phyloP scores from a whole-genome alignment of 2,329 filamentous ascomycete species.

The Arthroderma sp. region DNA sequence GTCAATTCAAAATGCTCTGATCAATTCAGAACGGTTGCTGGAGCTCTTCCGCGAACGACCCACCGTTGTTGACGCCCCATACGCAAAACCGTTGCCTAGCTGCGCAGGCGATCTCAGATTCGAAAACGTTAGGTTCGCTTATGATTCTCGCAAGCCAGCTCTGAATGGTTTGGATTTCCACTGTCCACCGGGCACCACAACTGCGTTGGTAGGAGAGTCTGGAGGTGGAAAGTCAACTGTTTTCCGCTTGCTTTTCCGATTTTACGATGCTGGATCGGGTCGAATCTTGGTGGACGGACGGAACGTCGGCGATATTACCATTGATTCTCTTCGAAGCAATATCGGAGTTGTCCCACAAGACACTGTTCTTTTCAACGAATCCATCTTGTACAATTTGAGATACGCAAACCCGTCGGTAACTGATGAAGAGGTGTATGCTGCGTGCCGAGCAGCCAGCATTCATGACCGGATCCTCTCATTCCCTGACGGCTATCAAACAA shows the following conservation, averaged over 20 bases:
- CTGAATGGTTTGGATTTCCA: constrained; percentile 73
- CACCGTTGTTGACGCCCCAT: constrained; percentile 67
- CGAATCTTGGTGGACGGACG: constrained; percentile 72
- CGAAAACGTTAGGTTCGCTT: constrained; percentile 79
- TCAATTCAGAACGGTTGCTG: constrained; percentile 86
- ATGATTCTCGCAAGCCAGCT: constrained; percentile 74
- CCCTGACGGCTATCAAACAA: constrained; percentile 76
- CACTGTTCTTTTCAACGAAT: constrained; percentile 88
- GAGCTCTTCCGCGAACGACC: constrained; percentile 95
- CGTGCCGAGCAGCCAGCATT: constrained; percentile 76
- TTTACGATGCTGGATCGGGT: constrained; percentile 76
- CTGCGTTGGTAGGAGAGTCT: constrained; percentile 89
- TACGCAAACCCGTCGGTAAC: constrained; percentile 74
- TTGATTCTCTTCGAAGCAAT: constrained; percentile 78
- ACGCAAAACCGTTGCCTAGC: constrained; percentile 47
- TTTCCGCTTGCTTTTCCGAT: constrained; percentile 89
- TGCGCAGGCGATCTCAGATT: constrained; percentile 78
- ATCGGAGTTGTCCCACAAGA: constrained; percentile 97
- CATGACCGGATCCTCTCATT: constrained; percentile 85
- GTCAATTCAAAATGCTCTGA: constrained; percentile 91
- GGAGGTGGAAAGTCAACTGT: constrained; percentile 95
- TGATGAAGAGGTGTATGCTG: constrained; percentile 67
- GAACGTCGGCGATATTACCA: constrained; percentile 74
- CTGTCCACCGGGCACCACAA: constrained; percentile 80
- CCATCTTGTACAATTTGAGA: constrained; percentile 84